Evolutionary conservation across 805 yeast species (phyloP).

Genomic region (Yarrowia sp.): DNA sequence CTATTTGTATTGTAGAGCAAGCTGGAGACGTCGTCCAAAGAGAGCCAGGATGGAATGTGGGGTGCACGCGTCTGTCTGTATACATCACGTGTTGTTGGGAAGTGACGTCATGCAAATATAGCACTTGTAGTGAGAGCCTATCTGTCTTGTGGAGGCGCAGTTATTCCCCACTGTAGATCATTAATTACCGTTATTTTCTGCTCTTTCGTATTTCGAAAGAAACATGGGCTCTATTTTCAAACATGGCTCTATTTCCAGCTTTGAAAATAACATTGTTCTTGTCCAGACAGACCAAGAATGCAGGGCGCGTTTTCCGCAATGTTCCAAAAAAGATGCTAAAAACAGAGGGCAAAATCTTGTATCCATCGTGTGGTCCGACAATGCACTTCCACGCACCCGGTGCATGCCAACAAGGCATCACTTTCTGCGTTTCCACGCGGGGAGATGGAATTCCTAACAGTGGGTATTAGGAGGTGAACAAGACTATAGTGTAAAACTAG

Average conservation of each 20-base stretch:
- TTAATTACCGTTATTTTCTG: too few relatives aligned
- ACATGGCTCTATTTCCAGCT: too few relatives aligned
- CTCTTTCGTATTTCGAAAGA: too few relatives aligned
- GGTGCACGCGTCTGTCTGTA: background rate
- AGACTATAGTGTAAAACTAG: background rate
- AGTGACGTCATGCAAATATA: too few relatives aligned
- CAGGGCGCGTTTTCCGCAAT: constrained; percentile 6
- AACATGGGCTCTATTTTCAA: too few relatives aligned
- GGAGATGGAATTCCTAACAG: background rate
- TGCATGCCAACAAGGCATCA: constrained; percentile 9
- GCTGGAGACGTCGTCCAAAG: background rate
- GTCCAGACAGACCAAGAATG: background rate
- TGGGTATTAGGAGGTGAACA: too few relatives aligned
- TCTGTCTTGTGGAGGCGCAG: too few relatives aligned
- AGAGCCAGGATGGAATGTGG: background rate
- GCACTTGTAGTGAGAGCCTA: too few relatives aligned
- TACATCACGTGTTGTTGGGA: too few relatives aligned
- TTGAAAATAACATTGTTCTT: too few relatives aligned
- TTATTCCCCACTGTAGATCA: too few relatives aligned
- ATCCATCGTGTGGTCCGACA: constrained; percentile 26
- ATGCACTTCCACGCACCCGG: constrained; percentile 4
- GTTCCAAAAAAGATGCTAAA: too few relatives aligned
- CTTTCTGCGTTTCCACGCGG: background rate
- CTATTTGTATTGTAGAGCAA: background rate
- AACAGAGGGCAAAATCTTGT: background rate